Conservation (phyloP, 73 alveolate genomes). For the Symbiodinium natans region DNA sequence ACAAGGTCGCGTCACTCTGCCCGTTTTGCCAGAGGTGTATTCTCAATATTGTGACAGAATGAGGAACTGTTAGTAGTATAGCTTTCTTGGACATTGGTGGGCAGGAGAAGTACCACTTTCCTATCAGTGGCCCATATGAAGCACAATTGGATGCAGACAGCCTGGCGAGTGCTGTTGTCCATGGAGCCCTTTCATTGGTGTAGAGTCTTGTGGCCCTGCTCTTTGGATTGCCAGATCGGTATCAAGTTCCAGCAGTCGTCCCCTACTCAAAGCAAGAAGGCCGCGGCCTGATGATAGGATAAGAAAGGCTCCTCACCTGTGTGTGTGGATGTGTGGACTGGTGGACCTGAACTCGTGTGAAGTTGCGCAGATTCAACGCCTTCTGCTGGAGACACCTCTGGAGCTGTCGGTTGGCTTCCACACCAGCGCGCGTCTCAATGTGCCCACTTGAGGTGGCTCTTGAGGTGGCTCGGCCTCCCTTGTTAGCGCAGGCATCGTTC, state of each 20-base stretch:
- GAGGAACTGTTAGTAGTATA: neutral
- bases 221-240: slow-evolving; percentile 22
- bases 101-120: slow-evolving; percentile 57
- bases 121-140: slow-evolving; percentile 60
- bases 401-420: slow-evolving; percentile 50
- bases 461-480: neutral
- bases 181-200: neutral
- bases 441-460: neutral
- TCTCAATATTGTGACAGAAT: neutral
- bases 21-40: neutral
- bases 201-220: neutral
- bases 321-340: neutral
- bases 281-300: neutral
- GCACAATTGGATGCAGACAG: slow-evolving; percentile 56
- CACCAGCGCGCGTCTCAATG: slow-evolving; percentile 20
- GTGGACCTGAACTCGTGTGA: neutral
- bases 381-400: slow-evolving; percentile 57
- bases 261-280: slow-evolving; percentile 49
- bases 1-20: neutral
- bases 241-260: slow-evolving; percentile 51
- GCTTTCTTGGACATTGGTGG: neutral
- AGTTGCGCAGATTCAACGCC: slow-evolving; percentile 38
- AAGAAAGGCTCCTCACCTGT: too few relatives aligned
- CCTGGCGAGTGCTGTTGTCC: neutral
- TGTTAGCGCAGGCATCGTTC: neutral